Percentiles rank a stretch among this genome's conserved stretches.
Conservation (phyloP, 495 filamentous ascomycete genomes). For the Trichoderma asperelloides region DNA sequence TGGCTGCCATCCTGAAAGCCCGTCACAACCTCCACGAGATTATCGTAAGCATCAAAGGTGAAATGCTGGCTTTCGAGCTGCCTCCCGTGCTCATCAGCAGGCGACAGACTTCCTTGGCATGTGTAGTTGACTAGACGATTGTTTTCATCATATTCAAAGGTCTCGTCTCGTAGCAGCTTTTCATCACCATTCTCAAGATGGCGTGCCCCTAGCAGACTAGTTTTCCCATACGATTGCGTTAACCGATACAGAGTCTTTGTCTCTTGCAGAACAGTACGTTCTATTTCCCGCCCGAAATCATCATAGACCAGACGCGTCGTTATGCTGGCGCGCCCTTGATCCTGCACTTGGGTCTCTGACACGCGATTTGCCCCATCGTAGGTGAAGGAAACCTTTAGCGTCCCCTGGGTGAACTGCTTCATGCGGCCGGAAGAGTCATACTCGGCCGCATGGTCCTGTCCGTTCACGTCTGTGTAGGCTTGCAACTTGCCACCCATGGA, state of each 20-base stretch:
- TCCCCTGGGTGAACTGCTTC: no score
- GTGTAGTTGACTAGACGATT: neutral
- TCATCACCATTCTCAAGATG: neutral
- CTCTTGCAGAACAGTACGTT: neutral
- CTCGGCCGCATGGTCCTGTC: no score
- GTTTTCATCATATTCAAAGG: neutral
- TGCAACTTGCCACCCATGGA: no score
- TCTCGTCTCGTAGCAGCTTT: neutral
- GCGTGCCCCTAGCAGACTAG: neutral
- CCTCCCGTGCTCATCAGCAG: neutral
- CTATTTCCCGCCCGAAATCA: neutral
- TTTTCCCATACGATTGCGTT: neutral
- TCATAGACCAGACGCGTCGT: neutral
- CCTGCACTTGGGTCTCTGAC: no score
- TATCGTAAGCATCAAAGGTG: neutral
- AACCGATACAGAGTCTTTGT: neutral
- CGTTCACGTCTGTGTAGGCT: no score
- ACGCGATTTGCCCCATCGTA: no score
- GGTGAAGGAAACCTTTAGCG: no score
- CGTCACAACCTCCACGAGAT: neutral
- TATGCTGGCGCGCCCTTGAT: no score
- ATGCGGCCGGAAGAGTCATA: no score
- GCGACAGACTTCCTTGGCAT: neutral
- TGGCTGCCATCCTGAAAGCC: neutral
- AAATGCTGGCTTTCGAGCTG: neutral